These are phyloP conservation scores for Funneliformis caledonium DNA, from an alignment of 371 early-diverging fungal species.

Conservation along the genomic window DNA sequence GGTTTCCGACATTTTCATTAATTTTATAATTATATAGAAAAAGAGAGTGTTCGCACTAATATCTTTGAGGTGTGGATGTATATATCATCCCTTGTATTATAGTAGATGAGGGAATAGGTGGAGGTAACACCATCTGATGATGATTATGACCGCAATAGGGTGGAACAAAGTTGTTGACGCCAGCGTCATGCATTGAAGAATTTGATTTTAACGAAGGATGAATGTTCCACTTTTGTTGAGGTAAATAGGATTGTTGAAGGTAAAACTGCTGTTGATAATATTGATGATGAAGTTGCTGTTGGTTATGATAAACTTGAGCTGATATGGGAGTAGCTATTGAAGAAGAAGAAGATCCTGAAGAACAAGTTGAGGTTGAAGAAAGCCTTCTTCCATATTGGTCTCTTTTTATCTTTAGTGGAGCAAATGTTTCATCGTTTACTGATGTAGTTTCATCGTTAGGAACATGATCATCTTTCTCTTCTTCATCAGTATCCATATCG, in stretches of 20 bases:
- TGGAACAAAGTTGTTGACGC: neutral
- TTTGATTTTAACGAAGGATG: neutral
- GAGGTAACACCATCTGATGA: neutral
- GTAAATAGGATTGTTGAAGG: neutral
- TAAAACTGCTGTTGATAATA: neutral
- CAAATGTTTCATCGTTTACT: neutral
- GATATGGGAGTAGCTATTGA: conserved; percentile 19
- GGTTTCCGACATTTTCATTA: too few relatives aligned
- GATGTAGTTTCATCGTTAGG: neutral
- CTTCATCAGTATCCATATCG: conserved; percentile 24
- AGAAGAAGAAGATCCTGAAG: neutral
- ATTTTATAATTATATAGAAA: neutral
- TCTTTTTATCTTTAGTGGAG: neutral
- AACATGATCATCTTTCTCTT: neutral
- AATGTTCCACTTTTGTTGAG: conserved; percentile 16
- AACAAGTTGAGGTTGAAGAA: conserved; percentile 22
- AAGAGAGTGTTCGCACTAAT: neutral
- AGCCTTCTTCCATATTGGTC: conserved; percentile 25
- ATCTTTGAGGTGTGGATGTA: neutral
- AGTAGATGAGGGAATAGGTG: neutral
- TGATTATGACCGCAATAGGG: neutral
- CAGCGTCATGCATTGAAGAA: neutral
- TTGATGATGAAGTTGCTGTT: neutral
- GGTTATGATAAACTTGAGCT: neutral
- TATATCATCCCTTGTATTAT: conserved; percentile 19